Percentiles rank a stretch among this genome's conserved stretches.
phyloP scores from a whole-genome alignment of 371 early-diverging fungal genomes.

The Mortierella sp. region DNA sequence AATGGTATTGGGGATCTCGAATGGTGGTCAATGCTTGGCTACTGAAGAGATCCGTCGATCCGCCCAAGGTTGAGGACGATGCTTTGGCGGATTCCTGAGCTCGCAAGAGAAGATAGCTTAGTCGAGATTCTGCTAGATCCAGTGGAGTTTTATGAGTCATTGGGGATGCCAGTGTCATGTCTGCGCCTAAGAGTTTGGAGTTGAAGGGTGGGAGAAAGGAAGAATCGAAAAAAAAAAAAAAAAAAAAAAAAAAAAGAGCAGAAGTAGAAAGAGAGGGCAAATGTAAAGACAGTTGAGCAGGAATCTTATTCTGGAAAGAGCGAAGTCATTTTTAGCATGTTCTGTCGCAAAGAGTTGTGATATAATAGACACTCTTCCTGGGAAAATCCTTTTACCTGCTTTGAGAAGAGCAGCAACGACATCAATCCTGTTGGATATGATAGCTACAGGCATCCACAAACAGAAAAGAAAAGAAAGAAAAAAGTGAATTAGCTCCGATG shows the following conservation, averaged over 20 bases:
- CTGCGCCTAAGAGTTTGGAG: constrained; percentile 24
- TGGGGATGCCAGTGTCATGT: constrained; percentile 49
- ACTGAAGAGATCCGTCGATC: constrained; percentile 17
- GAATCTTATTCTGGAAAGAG: too few relatives aligned
- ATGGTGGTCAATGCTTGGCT: constrained; percentile 25
- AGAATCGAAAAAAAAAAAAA: too few relatives aligned
- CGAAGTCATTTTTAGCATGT: too few relatives aligned
- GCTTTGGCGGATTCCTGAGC: constrained; percentile 37
- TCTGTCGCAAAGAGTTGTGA: too few relatives aligned
- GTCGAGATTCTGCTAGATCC: constrained; percentile 45
- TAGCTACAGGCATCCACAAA: constrained; percentile 16
- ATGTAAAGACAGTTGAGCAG: too few relatives aligned
- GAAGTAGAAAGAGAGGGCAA: too few relatives aligned
- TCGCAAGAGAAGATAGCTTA: constrained; percentile 38
- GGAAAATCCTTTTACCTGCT: constrained; percentile 22
- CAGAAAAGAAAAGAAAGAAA: background rate
- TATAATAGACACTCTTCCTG: background rate
- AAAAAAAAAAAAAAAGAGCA: background rate
- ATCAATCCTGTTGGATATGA: constrained; percentile 48
- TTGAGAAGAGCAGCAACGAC: constrained; percentile 47
- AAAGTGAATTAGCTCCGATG: background rate
- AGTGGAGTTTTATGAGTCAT: constrained; percentile 51
- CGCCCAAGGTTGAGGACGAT: constrained; percentile 2
- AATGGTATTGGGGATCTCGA: constrained; percentile 19
- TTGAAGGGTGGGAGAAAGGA: too few relatives aligned